Evolutionary conservation across 495 filamentous ascomycete genomes (phyloP).

Genomic region (Neurospora sp.): DNA sequence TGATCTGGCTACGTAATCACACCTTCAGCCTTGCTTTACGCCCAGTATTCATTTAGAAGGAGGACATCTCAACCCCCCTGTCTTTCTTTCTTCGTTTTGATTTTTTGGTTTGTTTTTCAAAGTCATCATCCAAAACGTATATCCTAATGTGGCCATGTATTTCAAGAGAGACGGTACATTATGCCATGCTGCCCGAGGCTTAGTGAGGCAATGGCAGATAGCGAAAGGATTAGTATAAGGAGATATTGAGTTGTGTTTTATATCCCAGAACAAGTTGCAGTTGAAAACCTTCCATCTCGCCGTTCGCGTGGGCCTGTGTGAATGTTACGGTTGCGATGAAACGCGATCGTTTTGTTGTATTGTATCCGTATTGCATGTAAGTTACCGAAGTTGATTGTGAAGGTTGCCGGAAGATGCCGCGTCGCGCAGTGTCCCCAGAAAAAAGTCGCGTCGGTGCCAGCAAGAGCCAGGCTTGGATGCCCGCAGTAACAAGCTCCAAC

Average conservation of each 20-base stretch:
- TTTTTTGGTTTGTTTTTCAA: neutral
- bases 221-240: neutral
- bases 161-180: neutral
- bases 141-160: neutral
- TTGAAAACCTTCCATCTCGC: neutral
- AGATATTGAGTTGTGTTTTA: neutral
- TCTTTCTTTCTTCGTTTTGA: neutral
- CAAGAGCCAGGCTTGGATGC: neutral
- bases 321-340: neutral
- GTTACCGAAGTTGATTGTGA: neutral
- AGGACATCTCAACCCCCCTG: neutral
- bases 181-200: neutral
- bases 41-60: neutral
- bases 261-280: neutral
- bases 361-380: neutral
- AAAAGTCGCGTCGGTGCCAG: slow-evolving; percentile 10
- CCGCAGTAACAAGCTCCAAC: neutral
- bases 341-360: neutral
- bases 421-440: slow-evolving; percentile 5
- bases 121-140: neutral
- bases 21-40: neutral
- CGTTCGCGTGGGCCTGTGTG: neutral
- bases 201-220: neutral
- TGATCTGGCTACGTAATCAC: neutral
- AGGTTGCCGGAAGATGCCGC: slow-evolving; percentile 4